A percentile compares a stretch with the other conserved stretches of the same genome.
These are phyloP conservation scores for Ophiocordyceps camponoti-floridani DNA, from an alignment of 2,329 filamentous ascomycete genomes.

Conservation along the genomic window DNA sequence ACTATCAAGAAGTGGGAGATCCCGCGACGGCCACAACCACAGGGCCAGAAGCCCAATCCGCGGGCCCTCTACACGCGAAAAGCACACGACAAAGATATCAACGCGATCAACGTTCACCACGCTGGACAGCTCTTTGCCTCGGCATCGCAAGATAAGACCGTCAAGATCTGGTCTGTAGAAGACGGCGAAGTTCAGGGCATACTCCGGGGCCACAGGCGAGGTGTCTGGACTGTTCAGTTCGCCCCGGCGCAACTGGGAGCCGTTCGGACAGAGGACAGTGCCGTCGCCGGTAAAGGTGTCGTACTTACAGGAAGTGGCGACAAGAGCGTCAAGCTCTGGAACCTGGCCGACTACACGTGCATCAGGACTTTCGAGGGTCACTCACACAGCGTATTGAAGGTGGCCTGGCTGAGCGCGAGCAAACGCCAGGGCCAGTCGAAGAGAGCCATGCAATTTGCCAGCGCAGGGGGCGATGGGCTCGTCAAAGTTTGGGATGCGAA, in stretches of 20 bases:
- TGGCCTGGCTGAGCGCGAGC: constrained; percentile 59
- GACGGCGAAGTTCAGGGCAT: constrained; percentile 86
- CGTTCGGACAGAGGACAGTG: constrained; percentile 53
- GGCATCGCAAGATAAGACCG: constrained; percentile 87
- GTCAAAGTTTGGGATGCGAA: constrained; percentile 93
- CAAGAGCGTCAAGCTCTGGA: constrained; percentile 95
- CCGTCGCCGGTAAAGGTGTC: constrained; percentile 61
- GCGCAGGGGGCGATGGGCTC: constrained; percentile 80
- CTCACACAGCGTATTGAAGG: constrained; percentile 86
- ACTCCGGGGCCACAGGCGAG: constrained; percentile 77
- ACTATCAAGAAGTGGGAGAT: constrained; percentile 93
- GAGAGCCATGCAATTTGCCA: constrained; percentile 55
- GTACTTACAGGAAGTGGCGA: constrained; percentile 85
- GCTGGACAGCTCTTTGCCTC: constrained; percentile 74
- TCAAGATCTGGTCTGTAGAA: constrained; percentile 89
- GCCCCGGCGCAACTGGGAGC: constrained; percentile 61
- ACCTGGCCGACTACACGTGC: constrained; percentile 77
- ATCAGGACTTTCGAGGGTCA: constrained; percentile 90
- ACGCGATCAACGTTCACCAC: constrained; percentile 70
- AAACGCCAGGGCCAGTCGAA: constrained; percentile 31
- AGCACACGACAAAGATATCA: constrained; percentile 97
- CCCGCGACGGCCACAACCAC: constrained; percentile 30
- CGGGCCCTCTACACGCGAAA: constrained; percentile 74
- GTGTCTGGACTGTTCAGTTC: constrained; percentile 92
- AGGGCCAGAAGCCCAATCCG: constrained; percentile 30